Evolutionary conservation across 163 green algal species (phyloP).

Genomic region (Coccomyxa subellipsoidea): DNA sequence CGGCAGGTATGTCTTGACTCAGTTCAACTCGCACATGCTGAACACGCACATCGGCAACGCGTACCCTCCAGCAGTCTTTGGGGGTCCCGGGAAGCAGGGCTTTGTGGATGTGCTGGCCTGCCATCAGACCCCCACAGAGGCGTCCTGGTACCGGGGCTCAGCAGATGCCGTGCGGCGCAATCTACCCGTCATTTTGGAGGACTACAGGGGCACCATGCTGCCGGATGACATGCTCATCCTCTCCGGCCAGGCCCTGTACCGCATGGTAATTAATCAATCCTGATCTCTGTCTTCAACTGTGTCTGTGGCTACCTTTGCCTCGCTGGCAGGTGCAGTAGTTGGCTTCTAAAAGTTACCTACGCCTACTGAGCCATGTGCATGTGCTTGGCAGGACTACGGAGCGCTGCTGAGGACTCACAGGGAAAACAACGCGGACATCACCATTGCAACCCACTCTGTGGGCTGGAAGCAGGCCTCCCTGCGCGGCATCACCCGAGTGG

Average conservation of each 20-base stretch:
- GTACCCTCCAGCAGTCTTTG: slow-evolving; percentile 52
- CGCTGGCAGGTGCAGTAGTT: too few species aligned
- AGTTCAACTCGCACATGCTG: slow-evolving; percentile 98
- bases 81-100: slow-evolving; percentile 51
- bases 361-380: too few species aligned
- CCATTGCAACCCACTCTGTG: slow-evolving; percentile 91
- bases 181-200: slow-evolving; percentile 91
- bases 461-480: slow-evolving; percentile 70
- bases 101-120: slow-evolving; percentile 98
- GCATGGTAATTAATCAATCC: too few species aligned
- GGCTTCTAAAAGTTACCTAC: too few species aligned
- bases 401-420: slow-evolving; percentile 87
- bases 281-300: too few species aligned
- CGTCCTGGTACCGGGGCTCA: slow-evolving; percentile 93
- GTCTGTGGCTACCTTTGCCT: too few species aligned
- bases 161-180: slow-evolving; percentile 97
- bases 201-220: slow-evolving; percentile 29
- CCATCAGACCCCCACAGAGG: slow-evolving; percentile 83
- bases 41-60: slow-evolving; percentile 88
- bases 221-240: slow-evolving; percentile 87
- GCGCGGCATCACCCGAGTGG: slow-evolving; percentile 93
- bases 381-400: slow-evolving; percentile 91
- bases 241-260: slow-evolving; percentile 59
- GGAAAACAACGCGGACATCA: slow-evolving; percentile 86
- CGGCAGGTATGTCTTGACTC: slow-evolving; percentile 93